phyloP scores from a whole-genome alignment of 768 basidiomycete genomes.

The Dioszegia hungarica region DNA sequence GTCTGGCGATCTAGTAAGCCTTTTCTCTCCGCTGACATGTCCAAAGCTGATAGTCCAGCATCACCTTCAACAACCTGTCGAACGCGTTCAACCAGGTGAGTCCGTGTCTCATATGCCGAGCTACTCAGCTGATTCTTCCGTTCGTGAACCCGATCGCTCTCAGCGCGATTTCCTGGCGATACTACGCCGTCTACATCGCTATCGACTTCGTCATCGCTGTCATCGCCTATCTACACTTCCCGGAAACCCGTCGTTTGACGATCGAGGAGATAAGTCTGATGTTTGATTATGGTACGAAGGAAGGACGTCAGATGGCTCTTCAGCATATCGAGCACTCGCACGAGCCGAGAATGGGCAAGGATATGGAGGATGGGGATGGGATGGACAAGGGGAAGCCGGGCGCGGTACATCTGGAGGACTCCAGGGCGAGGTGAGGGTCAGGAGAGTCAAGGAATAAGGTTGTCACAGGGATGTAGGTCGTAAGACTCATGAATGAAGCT shows the following conservation, averaged over 20 bases:
- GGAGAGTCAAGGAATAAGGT: not conserved
- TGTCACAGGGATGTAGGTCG: too few relatives aligned
- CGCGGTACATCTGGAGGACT: not conserved
- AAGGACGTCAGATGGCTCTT: conserved; percentile 8
- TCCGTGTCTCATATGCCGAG: not conserved
- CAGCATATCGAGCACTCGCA: not conserved
- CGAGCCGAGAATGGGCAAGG: not conserved
- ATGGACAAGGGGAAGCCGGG: not conserved
- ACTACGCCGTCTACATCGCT: conserved; percentile 27
- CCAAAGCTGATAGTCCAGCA: too few relatives aligned
- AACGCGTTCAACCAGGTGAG: conserved; percentile 16
- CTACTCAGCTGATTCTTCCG: not conserved
- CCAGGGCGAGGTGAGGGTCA: not conserved
- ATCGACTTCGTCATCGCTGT: conserved; percentile 11
- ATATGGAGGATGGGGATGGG: not conserved
- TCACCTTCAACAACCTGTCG: conserved; percentile 12
- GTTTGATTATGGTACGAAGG: conserved; percentile 18
- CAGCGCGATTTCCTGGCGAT: conserved; percentile 21
- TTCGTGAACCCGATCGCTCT: conserved; percentile 27
- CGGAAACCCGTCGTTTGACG: conserved; percentile 17
- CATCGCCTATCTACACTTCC: conserved; percentile 18
- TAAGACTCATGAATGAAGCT: too few relatives aligned
- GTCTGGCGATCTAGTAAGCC: conserved; percentile 10
- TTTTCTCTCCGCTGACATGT: not conserved
- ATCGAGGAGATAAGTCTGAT: conserved; percentile 17